These are phyloP conservation scores for Solanum pennellii DNA, from an alignment of 257 asterid genomes.

Conservation along the genomic window DNA sequence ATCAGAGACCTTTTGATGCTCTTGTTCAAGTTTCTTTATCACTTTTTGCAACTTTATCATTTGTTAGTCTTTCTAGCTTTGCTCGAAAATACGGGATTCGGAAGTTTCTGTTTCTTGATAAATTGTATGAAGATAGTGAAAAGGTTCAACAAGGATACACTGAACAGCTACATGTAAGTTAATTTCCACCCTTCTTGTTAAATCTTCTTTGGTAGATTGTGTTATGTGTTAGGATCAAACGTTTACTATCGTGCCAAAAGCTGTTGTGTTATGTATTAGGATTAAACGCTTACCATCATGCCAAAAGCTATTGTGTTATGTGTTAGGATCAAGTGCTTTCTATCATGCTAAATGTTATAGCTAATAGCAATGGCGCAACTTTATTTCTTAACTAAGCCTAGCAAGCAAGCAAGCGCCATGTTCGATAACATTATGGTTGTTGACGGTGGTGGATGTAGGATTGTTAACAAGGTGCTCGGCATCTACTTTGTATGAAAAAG, in stretches of 20 bases:
- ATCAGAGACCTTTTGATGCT: slow-evolving; percentile 51
- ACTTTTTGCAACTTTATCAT: slow-evolving; percentile 49
- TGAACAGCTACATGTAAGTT: slow-evolving; percentile 54
- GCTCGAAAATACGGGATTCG: slow-evolving; percentile 60
- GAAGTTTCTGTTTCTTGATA: slow-evolving; percentile 69
- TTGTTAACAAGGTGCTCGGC: background rate
- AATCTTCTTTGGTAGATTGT: background rate
- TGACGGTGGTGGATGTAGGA: background rate
- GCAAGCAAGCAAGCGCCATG: background rate
- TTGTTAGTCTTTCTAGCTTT: slow-evolving; percentile 53
- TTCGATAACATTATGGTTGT: background rate
- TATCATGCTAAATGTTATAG: background rate
- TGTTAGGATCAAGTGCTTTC: background rate
- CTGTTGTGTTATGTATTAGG: background rate
- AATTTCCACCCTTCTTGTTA: background rate
- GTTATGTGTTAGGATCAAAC: background rate
- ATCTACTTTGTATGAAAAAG: background rate
- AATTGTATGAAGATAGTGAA: slow-evolving; percentile 51
- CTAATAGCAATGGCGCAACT: background rate
- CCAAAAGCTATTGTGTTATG: background rate
- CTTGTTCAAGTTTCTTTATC: slow-evolving; percentile 68
- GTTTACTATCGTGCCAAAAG: background rate
- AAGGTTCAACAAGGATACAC: slow-evolving; percentile 61
- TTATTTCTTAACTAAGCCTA: background rate
- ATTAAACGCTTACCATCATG: background rate